Conservation (phyloP, 2,329 filamentous ascomycete genomes). For the Talaromyces sp. region DNA sequence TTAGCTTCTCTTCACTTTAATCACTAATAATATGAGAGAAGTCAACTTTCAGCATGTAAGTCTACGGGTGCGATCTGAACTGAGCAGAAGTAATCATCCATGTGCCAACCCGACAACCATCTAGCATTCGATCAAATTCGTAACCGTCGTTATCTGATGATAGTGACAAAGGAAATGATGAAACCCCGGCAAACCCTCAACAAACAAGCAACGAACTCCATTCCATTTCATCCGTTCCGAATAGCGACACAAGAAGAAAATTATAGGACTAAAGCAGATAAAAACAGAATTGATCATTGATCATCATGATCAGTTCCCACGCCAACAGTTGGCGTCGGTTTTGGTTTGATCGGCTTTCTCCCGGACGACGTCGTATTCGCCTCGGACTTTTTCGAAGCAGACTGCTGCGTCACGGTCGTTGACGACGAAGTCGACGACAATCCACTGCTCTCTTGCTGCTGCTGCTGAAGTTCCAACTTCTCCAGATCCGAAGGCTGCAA, state of each 20-base stretch:
- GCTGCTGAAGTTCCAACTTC: background rate
- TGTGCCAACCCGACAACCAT: background rate
- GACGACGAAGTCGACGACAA: background rate
- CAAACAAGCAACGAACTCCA: slow-evolving; percentile 1
- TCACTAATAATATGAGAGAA: slow-evolving; percentile 7
- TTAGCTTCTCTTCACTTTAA: background rate
- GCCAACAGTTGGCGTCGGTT: slow-evolving; percentile 14
- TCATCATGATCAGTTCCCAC: slow-evolving; percentile 14
- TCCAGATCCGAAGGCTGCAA: slow-evolving; percentile 13
- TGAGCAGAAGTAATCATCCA: background rate
- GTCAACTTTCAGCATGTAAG: background rate
- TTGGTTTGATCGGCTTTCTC: slow-evolving; percentile 18
- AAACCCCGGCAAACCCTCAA: background rate
- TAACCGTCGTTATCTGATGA: background rate
- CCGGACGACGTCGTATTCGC: background rate
- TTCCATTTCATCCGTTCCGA: background rate
- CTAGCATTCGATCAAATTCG: background rate
- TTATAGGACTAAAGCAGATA: background rate
- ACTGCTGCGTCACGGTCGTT: background rate
- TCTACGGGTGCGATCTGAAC: background rate
- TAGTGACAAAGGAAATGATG: slow-evolving; percentile 2
- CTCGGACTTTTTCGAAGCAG: slow-evolving; percentile 6
- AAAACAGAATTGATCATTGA: background rate
- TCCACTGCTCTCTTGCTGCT: background rate
- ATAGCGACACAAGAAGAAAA: background rate